These are phyloP conservation scores for Xylariaceae sp. DNA, from an alignment of 2,329 filamentous ascomycete genomes.

Conservation along the genomic window DNA sequence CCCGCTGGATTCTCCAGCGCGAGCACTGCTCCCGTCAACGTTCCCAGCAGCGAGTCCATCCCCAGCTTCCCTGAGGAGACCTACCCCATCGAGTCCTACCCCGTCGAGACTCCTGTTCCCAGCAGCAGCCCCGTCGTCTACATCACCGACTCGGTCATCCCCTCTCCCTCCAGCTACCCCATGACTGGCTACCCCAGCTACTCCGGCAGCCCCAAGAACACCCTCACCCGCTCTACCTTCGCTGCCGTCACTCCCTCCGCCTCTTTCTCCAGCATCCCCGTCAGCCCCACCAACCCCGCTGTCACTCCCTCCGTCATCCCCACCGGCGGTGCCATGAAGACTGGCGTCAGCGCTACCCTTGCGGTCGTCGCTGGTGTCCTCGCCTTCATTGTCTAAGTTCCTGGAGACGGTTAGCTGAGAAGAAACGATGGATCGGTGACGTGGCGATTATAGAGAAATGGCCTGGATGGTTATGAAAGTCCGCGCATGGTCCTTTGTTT, in stretches of 20 bases:
- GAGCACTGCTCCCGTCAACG: not conserved
- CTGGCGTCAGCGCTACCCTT: constrained; percentile 15
- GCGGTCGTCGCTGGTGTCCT: constrained; percentile 16
- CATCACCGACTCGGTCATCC: constrained; percentile 25
- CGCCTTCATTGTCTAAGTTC: constrained; percentile 17
- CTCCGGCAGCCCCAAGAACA: constrained; percentile 19
- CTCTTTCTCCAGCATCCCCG: constrained; percentile 5
- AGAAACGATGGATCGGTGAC: constrained; percentile 10
- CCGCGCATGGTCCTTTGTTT: not conserved
- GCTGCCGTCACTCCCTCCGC: constrained; percentile 1
- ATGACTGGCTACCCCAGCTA: constrained; percentile 10
- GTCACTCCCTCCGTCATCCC: constrained; percentile 9
- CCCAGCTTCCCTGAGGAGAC: constrained; percentile 1
- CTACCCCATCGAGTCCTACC: constrained; percentile 9
- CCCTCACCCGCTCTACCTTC: constrained; percentile 18
- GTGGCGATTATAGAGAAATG: constrained; percentile 9
- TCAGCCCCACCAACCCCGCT: constrained; percentile 11
- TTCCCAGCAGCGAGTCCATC: not conserved
- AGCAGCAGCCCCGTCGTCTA: constrained; percentile 18
- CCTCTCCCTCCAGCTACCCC: constrained; percentile 14
- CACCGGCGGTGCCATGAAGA: constrained; percentile 17
- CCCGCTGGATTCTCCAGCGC: not conserved
- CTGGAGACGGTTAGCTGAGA: not conserved
- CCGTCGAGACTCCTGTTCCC: constrained; percentile 9
- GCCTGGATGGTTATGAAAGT: constrained; percentile 7